These are phyloP conservation scores for Leccinellum albellum DNA, from an alignment of 768 basidiomycete species.

Conservation along the genomic window DNA sequence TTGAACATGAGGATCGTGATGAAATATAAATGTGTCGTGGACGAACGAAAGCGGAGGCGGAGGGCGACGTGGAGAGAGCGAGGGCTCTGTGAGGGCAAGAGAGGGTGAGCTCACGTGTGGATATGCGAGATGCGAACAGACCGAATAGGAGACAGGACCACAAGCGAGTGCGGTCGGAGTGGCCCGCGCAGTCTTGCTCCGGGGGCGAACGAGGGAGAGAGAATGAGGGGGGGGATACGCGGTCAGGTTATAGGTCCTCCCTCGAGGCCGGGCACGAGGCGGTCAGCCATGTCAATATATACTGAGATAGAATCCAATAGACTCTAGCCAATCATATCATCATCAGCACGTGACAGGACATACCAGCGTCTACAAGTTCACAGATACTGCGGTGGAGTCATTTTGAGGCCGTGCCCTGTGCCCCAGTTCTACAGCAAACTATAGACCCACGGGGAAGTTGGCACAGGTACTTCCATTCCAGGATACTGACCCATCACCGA, in stretches of 20 bases:
- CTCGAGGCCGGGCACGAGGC: conserved; percentile 31
- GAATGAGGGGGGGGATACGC: neutral
- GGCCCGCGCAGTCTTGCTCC: conserved; percentile 24
- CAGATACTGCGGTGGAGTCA: neutral
- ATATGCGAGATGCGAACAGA: neutral
- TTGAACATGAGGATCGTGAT: conserved; percentile 31
- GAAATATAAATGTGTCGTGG: conserved; percentile 15
- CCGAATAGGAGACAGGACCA: conserved; percentile 15
- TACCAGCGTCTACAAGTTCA: no score
- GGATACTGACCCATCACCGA: no score
- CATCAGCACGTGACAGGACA: conserved; percentile 19
- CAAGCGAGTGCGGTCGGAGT: conserved; percentile 14
- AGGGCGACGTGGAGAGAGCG: neutral
- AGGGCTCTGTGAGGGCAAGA: conserved; percentile 1
- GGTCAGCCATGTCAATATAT: conserved; percentile 5
- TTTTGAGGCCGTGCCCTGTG: neutral
- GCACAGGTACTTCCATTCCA: neutral
- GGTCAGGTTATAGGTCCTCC: conserved; percentile 16
- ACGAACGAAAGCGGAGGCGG: conserved; percentile 12
- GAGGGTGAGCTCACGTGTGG: neutral
- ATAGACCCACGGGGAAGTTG: neutral
- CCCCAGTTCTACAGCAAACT: neutral
- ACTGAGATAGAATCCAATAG: conserved; percentile 11
- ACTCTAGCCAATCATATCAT: conserved; percentile 18
- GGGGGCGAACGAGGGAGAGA: conserved; percentile 12